Conservation (phyloP, 345 rosid species). For the Leavenworthia alabamica region DNA sequence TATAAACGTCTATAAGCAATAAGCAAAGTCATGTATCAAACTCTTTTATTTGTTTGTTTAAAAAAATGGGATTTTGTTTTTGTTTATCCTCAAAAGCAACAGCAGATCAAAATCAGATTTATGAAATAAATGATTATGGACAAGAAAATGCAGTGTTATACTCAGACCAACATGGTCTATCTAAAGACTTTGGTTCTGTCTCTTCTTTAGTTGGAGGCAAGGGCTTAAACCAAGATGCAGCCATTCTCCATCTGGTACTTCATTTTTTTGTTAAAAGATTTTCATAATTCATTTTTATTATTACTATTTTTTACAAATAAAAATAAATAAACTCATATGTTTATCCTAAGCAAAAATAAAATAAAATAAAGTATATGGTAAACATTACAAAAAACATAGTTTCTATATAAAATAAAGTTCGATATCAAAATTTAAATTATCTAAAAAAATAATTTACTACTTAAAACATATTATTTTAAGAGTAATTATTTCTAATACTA, state of each 20-base stretch:
- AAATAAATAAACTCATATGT: too few relatives aligned
- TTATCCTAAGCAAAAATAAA: too few relatives aligned
- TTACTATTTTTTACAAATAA: neutral
- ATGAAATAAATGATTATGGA: conserved; percentile 29
- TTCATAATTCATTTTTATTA: too few relatives aligned
- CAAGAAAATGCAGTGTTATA: conserved; percentile 25
- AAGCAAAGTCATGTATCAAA: conserved; percentile 34
- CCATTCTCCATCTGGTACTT: conserved; percentile 53
- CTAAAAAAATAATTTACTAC: too few relatives aligned
- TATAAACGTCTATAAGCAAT: conserved; percentile 20
- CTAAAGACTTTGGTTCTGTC: conserved; percentile 40
- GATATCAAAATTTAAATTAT: too few relatives aligned
- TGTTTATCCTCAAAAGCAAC: conserved; percentile 28
- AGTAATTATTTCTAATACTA: too few relatives aligned
- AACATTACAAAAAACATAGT: too few relatives aligned
- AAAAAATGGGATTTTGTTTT: conserved; percentile 21
- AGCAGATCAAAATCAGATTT: conserved; percentile 17
- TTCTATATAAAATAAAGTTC: too few relatives aligned
- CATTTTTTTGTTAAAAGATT: too few relatives aligned
- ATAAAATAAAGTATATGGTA: too few relatives aligned
- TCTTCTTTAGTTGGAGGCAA: conserved; percentile 62
- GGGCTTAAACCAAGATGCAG: conserved; percentile 81
- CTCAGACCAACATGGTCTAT: neutral
- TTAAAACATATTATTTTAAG: too few relatives aligned
- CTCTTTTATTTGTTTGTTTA: neutral